Evolutionary conservation across 73 alveolate species (phyloP), one percentile per base, ranked within the genome.

Genomic region (Paraurostyla sp.): DNA sequence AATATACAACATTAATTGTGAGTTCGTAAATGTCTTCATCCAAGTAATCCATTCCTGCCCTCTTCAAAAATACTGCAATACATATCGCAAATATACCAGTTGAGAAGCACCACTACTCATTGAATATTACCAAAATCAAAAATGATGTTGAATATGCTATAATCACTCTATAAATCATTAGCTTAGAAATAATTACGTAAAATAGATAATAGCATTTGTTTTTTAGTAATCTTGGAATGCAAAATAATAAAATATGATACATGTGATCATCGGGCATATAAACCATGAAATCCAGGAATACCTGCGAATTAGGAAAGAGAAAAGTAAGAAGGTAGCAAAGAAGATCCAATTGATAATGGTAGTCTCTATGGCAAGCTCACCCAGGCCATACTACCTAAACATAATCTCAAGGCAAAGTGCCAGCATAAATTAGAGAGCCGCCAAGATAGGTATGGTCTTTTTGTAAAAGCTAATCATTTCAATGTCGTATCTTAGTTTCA

Each of bases 71-170:
- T 20, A 32, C 13, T 7, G 29, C 40, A 6, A 71, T 71, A 36
- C 85, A 71, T 4, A 20, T 41, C 40, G 63, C 54, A 71, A 40
- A 71, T 13, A 23, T 11, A 9, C 29, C 27, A 2, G 85, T 71
- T 2, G 85, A 71, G 63, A 71, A 15, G 40, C 25, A 20, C 85
- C 85, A 71, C 7, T 41, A 9, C 52, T 71, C 85, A 71, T 71
- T 71, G 85, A 71, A 71, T 4, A 71, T 9, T 4, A 71, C 38
- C 42, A 71, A 4, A 11, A 71, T 27, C 13, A 71, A 41, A 42
- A 71, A 71, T 13, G 48, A 20, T 32, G 85, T 20, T 20, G 69
- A 20, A 20, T 20, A 35, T 35, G 69, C 69, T 35, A 54, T 54
- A 20, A n/a, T 18, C 4, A 35, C 23, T 4, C 69, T 54, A 54